phyloP scores from a whole-genome alignment of 495 filamentous ascomycete species.

The Aspergillus sparsus region DNA sequence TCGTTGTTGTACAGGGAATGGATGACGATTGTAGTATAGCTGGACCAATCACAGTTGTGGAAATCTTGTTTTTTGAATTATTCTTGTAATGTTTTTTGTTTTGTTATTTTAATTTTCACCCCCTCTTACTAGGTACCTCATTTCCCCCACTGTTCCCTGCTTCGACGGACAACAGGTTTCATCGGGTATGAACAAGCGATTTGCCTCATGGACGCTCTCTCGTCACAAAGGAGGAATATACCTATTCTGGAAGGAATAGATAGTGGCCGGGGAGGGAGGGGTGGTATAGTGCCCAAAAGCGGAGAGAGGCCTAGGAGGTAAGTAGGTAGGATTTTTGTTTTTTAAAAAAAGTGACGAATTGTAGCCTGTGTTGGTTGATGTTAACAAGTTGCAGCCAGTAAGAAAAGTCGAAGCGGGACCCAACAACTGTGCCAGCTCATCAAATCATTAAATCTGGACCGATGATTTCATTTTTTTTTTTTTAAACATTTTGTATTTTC shows the following conservation, averaged over 20 bases:
- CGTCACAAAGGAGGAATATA: constrained; percentile 8
- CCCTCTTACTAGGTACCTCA: constrained; percentile 14
- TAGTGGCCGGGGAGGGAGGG: constrained; percentile 17
- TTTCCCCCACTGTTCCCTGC: constrained; percentile 8
- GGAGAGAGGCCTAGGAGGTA: constrained; percentile 27
- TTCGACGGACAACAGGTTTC: constrained; percentile 10
- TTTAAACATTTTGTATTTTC: too few relatives aligned
- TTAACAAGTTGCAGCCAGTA: constrained; percentile 21
- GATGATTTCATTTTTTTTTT: neutral
- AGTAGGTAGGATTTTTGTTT: too few relatives aligned
- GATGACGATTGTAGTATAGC: constrained; percentile 14
- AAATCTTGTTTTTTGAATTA: constrained; percentile 22
- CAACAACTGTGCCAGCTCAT: constrained; percentile 39
- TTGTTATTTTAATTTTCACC: constrained; percentile 19
- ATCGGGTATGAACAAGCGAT: constrained; percentile 31
- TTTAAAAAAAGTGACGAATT: constrained; percentile 26
- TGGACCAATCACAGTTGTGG: constrained; percentile 40
- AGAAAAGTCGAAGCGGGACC: constrained; percentile 26
- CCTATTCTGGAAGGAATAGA: constrained; percentile 25
- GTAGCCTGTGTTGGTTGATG: constrained; percentile 23
- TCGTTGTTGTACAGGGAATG: constrained; percentile 22
- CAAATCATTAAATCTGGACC: constrained; percentile 22
- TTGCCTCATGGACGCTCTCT: constrained; percentile 28
- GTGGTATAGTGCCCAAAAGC: constrained; percentile 35
- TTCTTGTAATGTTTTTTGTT: neutral